Percentiles rank a stretch among this genome's conserved stretches.
phyloP scores from a whole-genome alignment of 768 basidiomycete species.

The Tylopilus subfusipes region DNA sequence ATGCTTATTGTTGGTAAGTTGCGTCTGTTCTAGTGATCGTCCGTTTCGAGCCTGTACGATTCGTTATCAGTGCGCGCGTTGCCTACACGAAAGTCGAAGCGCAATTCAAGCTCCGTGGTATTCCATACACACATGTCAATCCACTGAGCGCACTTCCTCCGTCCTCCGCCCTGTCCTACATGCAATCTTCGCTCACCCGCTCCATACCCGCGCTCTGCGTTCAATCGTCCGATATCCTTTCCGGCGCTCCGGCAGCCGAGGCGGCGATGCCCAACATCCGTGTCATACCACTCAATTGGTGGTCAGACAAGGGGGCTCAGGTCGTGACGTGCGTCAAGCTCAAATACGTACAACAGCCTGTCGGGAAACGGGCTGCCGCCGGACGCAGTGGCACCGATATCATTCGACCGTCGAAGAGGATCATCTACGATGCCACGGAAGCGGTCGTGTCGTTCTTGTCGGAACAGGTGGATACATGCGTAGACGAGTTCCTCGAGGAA shows the following conservation, averaged over 20 bases:
- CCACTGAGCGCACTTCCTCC: constrained; percentile 43
- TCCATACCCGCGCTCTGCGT: constrained; percentile 84
- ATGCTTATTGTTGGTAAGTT: constrained; percentile 81
- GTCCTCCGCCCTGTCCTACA: constrained; percentile 47
- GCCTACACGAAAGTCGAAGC: constrained; percentile 87
- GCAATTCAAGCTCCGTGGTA: constrained; percentile 78
- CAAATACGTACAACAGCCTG: constrained; percentile 84
- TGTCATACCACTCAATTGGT: constrained; percentile 88
- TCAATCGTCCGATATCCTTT: constrained; percentile 74
- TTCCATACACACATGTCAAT: constrained; percentile 73
- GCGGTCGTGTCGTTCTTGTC: constrained; percentile 88
- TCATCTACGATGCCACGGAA: constrained; percentile 85
- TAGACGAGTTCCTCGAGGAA: constrained; percentile 87
- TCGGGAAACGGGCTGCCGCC: constrained; percentile 62
- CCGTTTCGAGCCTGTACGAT: neutral
- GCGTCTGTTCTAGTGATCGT: neutral
- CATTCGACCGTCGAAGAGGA: constrained; percentile 81
- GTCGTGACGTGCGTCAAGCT: constrained; percentile 89
- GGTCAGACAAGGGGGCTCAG: constrained; percentile 76
- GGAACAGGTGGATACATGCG: constrained; percentile 82
- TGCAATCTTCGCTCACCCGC: constrained; percentile 70
- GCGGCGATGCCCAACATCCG: constrained; percentile 92
- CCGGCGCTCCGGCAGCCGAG: constrained; percentile 81
- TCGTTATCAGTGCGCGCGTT: constrained; percentile 66
- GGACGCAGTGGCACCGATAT: constrained; percentile 49